phyloP scores from a whole-genome alignment of 257 asterid genomes.

The Nicotiana knightiana region DNA sequence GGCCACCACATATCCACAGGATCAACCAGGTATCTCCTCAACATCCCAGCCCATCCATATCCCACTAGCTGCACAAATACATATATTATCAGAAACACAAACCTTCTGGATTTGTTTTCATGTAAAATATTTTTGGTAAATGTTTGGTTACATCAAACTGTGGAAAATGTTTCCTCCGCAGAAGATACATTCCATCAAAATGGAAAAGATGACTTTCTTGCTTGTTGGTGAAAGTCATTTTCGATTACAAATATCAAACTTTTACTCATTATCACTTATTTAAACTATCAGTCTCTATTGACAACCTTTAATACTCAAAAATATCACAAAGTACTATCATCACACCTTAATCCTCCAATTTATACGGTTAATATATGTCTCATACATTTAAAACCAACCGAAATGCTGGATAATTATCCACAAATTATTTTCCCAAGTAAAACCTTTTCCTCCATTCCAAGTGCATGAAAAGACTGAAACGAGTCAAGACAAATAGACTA shows the following conservation, averaged over 20 bases:
- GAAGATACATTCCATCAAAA: background rate
- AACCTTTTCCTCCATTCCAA: background rate
- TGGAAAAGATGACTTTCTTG: background rate
- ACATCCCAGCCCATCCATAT: constrained; percentile 99
- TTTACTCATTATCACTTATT: background rate
- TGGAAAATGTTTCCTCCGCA: too few relatives aligned
- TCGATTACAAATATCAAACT: background rate
- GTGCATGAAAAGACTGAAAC: background rate
- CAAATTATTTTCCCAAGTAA: background rate
- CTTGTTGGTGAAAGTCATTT: background rate
- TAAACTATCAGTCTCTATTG: background rate
- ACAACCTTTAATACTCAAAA: background rate
- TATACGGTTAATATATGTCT: background rate
- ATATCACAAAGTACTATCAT: background rate
- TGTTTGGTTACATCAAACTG: background rate
- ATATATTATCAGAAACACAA: background rate
- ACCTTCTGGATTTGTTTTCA: background rate
- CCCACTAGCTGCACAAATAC: constrained; percentile 67
- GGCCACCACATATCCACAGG: constrained; percentile 99
- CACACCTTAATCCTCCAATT: background rate
- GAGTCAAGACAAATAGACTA: background rate
- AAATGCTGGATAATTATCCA: background rate
- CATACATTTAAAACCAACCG: background rate
- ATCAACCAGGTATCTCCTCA: constrained; percentile 83
- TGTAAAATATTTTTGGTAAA: background rate